phyloP scores from a whole-genome alignment of 2,329 filamentous ascomycete species.

The Penicillium frequentans region DNA sequence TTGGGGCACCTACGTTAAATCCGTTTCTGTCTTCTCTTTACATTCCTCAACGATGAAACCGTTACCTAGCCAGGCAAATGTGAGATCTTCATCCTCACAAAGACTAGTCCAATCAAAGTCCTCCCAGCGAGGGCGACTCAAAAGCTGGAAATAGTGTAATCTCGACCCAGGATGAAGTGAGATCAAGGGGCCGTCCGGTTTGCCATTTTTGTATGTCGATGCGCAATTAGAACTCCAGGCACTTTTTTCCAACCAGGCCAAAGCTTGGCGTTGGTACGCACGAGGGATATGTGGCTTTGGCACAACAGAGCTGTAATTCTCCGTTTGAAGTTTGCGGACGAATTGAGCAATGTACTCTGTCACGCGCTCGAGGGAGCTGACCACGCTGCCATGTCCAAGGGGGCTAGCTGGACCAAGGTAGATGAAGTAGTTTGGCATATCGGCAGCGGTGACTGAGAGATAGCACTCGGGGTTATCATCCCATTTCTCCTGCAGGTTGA shows the following conservation, averaged over 20 bases:
- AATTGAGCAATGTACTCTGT: background rate
- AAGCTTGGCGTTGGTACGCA: background rate
- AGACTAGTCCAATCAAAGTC: background rate
- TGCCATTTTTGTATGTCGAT: background rate
- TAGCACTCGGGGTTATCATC: background rate
- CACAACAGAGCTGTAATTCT: background rate
- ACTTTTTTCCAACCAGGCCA: background rate
- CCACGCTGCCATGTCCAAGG: background rate
- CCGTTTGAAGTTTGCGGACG: background rate
- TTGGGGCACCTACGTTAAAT: background rate
- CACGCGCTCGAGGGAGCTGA: background rate
- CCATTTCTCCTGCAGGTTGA: slow-evolving; percentile 42
- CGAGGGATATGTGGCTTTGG: background rate
- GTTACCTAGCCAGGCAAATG: background rate
- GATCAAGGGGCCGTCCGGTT: background rate
- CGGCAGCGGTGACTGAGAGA: background rate
- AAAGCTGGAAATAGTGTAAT: background rate
- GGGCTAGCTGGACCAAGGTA: background rate
- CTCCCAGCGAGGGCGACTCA: background rate
- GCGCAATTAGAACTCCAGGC: background rate
- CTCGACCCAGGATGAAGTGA: background rate
- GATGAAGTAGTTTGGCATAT: slow-evolving; percentile 4
- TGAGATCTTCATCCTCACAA: background rate
- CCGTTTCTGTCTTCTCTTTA: background rate
- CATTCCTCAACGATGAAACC: background rate